These are phyloP conservation scores for Chlamydomonas schloesseri DNA, from an alignment of 139 green algal genomes.

Conservation along the genomic window DNA sequence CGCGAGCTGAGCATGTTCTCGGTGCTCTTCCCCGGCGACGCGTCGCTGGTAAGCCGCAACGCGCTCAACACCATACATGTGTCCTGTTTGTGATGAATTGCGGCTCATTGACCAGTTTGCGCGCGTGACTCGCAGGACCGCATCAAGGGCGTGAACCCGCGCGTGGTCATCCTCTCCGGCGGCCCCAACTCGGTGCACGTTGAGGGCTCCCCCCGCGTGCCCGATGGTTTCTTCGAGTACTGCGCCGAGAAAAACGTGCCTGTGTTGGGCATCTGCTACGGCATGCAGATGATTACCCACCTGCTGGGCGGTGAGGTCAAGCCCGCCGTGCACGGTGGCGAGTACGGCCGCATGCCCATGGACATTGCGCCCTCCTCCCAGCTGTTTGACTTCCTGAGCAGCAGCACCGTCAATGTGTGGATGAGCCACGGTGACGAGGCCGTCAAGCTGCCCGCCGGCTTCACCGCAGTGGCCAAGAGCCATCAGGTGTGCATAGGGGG, in stretches of 20 bases:
- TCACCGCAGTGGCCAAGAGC: conserved; percentile 83
- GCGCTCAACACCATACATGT: neutral
- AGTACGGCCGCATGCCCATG: conserved; percentile 98
- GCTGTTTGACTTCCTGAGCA: conserved; percentile 75
- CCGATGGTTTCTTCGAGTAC: conserved; percentile 90
- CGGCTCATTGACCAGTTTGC: neutral
- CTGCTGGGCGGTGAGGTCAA: conserved; percentile 88
- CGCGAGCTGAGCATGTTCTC: conserved; percentile 94
- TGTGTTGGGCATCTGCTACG: conserved; percentile 99
- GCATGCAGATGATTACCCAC: conserved; percentile 83
- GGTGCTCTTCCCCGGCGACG: conserved; percentile 93
- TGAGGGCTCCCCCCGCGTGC: conserved; percentile 86
- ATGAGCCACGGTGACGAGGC: conserved; percentile 99
- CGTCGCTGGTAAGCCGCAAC: conserved; percentile 72
- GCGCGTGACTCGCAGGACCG: conserved; percentile 70
- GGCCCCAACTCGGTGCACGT: conserved; percentile 97
- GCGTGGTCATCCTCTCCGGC: conserved; percentile 94
- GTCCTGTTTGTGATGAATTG: neutral
- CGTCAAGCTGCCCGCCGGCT: conserved; percentile 90
- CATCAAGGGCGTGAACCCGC: conserved; percentile 83
- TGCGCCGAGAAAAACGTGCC: conserved; percentile 72
- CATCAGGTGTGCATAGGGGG: conserved; percentile 67
- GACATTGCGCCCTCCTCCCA: conserved; percentile 65
- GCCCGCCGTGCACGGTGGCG: conserved; percentile 75
- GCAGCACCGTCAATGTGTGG: conserved; percentile 86